phyloP scores from a whole-genome alignment of 73 alveolate species.

The Stentor coeruleus region DNA sequence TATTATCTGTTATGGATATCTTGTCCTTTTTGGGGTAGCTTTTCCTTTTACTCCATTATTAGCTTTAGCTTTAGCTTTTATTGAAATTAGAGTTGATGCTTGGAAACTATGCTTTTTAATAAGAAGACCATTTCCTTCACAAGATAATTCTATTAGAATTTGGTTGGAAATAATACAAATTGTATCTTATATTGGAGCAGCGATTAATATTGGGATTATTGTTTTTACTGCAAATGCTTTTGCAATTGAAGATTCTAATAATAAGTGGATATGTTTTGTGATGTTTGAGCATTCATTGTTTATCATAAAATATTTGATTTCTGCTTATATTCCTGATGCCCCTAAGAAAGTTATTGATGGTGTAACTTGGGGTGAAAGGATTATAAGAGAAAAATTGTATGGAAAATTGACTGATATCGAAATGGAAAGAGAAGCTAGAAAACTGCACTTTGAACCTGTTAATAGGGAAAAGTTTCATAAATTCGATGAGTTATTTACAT shows the following conservation, averaged over 20 bases:
- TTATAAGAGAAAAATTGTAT: constrained; percentile 19
- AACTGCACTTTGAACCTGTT: no score
- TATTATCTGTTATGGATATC: constrained; percentile 12
- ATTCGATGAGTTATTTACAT: no score
- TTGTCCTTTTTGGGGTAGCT: constrained; percentile 11
- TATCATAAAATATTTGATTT: background rate
- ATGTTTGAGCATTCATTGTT: constrained; percentile 17
- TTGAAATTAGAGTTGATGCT: constrained; percentile 27
- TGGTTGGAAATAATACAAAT: constrained; percentile 7
- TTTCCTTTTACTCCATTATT: constrained; percentile 16
- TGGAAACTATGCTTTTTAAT: constrained; percentile 5
- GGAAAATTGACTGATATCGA: no score
- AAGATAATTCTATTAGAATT: background rate
- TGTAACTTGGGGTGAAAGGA: constrained; percentile 21
- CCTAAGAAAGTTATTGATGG: background rate
- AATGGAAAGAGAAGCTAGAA: no score
- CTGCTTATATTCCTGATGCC: background rate
- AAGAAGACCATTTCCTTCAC: constrained; percentile 26
- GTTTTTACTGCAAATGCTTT: constrained; percentile 18
- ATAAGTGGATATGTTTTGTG: constrained; percentile 2
- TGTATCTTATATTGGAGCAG: background rate
- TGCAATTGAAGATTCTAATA: background rate
- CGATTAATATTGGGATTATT: background rate
- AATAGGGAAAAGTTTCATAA: no score
- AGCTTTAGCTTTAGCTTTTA: background rate